Evolutionary conservation across 1,139 yeast genomes (phyloP), one percentile per base, ranked within the genome.

Genomic region (Yamadazyma blattariae): DNA sequence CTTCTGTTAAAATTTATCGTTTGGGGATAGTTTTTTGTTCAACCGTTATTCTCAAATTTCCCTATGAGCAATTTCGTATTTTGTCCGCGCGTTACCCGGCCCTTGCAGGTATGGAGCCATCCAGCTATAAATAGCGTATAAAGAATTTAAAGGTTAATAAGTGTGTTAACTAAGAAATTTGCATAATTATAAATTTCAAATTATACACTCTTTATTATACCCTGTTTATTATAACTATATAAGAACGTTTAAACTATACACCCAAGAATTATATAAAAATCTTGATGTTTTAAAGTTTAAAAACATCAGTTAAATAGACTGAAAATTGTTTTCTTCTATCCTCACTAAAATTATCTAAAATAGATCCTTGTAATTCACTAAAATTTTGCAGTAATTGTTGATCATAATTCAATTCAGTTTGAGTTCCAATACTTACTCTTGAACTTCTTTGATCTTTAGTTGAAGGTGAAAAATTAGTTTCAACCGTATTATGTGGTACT

Each of bases 11-110:
- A 6, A 22, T 22, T 6, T 6, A 22, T 10, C 5, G 12, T 22
- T 22, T 4, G 24, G n/a, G n/a, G n/a, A n/a, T n/a, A n/a, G n/a
- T n/a, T n/a, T n/a, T n/a, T n/a, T 22, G 25, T 23, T 23, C n/a
- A 23, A 23, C 13, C 13, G 25, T 23, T 21, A 13, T 29, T 23
- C 19, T 21, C 18, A 21, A 21, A 14, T 7, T 19, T 17, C 24
- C 33, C 23, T 25, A 21, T 24, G 34, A 31, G 38, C 38, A 34
- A 34, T 35, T 35, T 15, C 33, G 33, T 30, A 30, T 7, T 13
- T 4, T 4, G 16, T 12, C 11, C 14, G 20, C 9, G 24, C 3
- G 33, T 30, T 30, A 30, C 33, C 33, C 33, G 33, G 23, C 19
- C 7, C 7, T 17, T 17, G 19, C 19, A 17, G 19, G 7, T 3